Evolutionary conservation across 352 stramenopile species (phyloP).

Genomic region (Phytophthora lateralis): DNA sequence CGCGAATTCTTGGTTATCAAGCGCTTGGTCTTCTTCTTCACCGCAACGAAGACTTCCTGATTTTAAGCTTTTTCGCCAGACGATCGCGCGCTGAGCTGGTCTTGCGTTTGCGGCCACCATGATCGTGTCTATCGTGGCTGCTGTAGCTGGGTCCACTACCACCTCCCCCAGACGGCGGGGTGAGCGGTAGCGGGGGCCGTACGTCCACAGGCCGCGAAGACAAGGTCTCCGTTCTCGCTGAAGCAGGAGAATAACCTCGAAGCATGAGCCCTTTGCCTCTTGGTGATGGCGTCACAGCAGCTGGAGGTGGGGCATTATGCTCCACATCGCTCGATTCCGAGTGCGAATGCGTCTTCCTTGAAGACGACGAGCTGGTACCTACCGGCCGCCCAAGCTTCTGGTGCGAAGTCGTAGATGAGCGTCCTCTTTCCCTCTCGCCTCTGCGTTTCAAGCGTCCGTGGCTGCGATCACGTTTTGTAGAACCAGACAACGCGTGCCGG

Average conservation of each 20-base stretch:
- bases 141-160: slow-evolving; percentile 29
- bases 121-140: slow-evolving; percentile 15
- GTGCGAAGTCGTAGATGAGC: slow-evolving; percentile 18
- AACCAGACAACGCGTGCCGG: slow-evolving; percentile 9
- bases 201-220: slow-evolving; percentile 34
- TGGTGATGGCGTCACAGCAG: slow-evolving; percentile 29
- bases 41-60: slow-evolving; percentile 51
- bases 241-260: slow-evolving; percentile 36
- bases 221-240: slow-evolving; percentile 17
- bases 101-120: slow-evolving; percentile 55
- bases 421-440: slow-evolving; percentile 17
- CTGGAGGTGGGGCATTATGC: slow-evolving; percentile 6
- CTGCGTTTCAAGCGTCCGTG: slow-evolving; percentile 11
- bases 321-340: slow-evolving; percentile 16
- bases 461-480: slow-evolving; percentile 18
- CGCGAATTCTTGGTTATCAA: slow-evolving; percentile 3
- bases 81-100: slow-evolving; percentile 61
- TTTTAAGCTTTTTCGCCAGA: slow-evolving; percentile 85
- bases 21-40: slow-evolving; percentile 24
- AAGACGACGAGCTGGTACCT: slow-evolving; percentile 20
- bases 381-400: slow-evolving; percentile 32
- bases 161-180: slow-evolving; percentile 25
- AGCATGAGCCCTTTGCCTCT: slow-evolving; percentile 46
- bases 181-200: slow-evolving; percentile 51
- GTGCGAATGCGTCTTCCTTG: slow-evolving; percentile 13